phyloP scores from a whole-genome alignment of 2,329 filamentous ascomycete species.

The Alternaria ethzedia region DNA sequence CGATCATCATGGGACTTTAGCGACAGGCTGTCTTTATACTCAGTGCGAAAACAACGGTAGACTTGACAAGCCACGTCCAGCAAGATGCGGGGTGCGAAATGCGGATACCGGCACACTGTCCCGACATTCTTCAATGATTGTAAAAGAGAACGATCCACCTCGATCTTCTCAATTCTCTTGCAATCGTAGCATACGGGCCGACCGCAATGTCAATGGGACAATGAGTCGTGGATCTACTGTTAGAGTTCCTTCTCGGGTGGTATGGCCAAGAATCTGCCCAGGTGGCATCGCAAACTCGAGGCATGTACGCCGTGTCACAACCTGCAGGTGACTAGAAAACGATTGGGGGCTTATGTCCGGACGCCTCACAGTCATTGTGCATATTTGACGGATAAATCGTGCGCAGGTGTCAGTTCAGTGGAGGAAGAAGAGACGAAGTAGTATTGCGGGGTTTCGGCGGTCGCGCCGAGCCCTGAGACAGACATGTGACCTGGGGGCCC shows the following conservation, averaged over 20 bases:
- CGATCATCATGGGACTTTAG: neutral
- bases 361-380: neutral
- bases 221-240: neutral
- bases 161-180: neutral
- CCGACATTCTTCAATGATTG: neutral
- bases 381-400: neutral
- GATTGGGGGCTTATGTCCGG: neutral
- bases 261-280: neutral
- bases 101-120: neutral
- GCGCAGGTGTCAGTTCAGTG: neutral
- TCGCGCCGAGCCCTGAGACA: neutral
- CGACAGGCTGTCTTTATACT: neutral
- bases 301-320: neutral
- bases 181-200: neutral
- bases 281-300: too few species aligned
- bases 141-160: neutral
- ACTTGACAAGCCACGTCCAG: neutral
- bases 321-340: too few species aligned
- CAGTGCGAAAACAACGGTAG: neutral
- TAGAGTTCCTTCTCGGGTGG: neutral
- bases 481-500: neutral
- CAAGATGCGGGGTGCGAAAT: neutral
- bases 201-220: neutral
- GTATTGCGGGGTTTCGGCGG: neutral
- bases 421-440: neutral